Percentiles rank a stretch among this genome's conserved stretches.
Evolutionary conservation across 2,329 filamentous ascomycete genomes (phyloP).

Genomic region (Phyllosticta paracitricarpa): DNA sequence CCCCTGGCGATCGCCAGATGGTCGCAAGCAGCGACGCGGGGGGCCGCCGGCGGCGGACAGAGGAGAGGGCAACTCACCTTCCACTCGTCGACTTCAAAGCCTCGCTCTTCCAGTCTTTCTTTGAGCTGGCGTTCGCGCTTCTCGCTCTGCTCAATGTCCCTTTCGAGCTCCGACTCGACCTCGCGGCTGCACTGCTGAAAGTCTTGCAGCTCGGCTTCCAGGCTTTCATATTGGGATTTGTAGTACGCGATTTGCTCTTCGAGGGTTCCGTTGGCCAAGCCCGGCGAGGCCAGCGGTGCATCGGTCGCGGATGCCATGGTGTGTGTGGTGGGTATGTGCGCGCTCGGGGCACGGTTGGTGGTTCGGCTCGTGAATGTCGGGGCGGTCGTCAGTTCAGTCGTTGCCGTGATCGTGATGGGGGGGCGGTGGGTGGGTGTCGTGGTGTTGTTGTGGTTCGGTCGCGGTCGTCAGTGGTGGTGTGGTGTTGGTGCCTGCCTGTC

Average conservation of each 20-base stretch:
- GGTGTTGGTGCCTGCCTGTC: slow-evolving; percentile 3
- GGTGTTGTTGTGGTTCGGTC: slow-evolving; percentile 8
- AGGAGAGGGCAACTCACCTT: slow-evolving; percentile 53
- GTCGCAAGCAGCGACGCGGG: neutral
- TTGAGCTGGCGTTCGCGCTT: slow-evolving; percentile 79
- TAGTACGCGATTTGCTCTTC: slow-evolving; percentile 86
- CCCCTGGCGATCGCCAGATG: neutral
- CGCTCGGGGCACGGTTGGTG: slow-evolving; percentile 13
- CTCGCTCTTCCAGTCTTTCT: slow-evolving; percentile 74
- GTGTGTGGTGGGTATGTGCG: slow-evolving; percentile 13
- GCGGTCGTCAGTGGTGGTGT: neutral
- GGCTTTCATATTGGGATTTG: slow-evolving; percentile 87
- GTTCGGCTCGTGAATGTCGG: slow-evolving; percentile 15
- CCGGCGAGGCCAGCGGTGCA: slow-evolving; percentile 20
- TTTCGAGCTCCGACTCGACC: slow-evolving; percentile 87
- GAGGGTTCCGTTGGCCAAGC: slow-evolving; percentile 14
- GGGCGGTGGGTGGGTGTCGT: slow-evolving; percentile 11
- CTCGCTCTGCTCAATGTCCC: slow-evolving; percentile 90
- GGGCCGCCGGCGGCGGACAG: neutral
- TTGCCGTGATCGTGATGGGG: slow-evolving; percentile 7
- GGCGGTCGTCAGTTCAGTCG: neutral
- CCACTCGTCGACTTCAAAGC: slow-evolving; percentile 95
- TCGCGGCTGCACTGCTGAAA: slow-evolving; percentile 93
- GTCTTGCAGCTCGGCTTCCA: slow-evolving; percentile 84
- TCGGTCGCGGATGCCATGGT: slow-evolving; percentile 22